Evolutionary conservation across 805 yeast genomes (phyloP).

Genomic region (Pachysolen tannophilus): DNA sequence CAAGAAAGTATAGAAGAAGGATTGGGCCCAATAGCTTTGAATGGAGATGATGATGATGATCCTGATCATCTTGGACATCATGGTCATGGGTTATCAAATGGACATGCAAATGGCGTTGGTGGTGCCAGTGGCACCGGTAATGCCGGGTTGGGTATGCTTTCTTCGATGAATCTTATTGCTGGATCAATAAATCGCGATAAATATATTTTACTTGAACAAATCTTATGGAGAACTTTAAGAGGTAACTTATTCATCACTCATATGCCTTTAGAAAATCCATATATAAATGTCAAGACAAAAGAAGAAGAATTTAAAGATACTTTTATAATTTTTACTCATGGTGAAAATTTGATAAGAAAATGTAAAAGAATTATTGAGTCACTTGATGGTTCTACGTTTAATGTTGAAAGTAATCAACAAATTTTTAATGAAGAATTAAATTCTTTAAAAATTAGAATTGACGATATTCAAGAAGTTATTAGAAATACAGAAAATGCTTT

Average conservation of each 20-base stretch:
- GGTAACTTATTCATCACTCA: constrained; percentile 83
- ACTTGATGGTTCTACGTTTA: constrained; percentile 70
- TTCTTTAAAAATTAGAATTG: constrained; percentile 36
- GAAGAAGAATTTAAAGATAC: constrained; percentile 61
- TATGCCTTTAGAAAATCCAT: constrained; percentile 61
- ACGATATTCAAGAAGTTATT: constrained; percentile 43
- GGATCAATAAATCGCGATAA: constrained; percentile 76
- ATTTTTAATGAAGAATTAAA: constrained; percentile 37
- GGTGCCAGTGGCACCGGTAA: constrained; percentile 23
- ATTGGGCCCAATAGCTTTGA: constrained; percentile 16
- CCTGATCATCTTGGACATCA: constrained; percentile 23
- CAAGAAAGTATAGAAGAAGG: constrained; percentile 18
- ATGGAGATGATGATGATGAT: constrained; percentile 18
- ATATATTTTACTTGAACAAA: constrained; percentile 66
- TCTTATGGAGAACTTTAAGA: constrained; percentile 86
- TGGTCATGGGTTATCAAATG: too few species aligned
- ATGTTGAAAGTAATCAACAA: constrained; percentile 37
- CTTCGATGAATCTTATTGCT: constrained; percentile 45
- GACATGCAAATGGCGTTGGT: not conserved
- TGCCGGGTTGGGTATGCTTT: constrained; percentile 24
- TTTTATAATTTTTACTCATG: constrained; percentile 89
- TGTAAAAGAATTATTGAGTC: constrained; percentile 81
- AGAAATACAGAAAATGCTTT: constrained; percentile 61
- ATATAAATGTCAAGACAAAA: constrained; percentile 51
- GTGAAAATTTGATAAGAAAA: constrained; percentile 58